These are phyloP conservation scores for Schizothecium vesticola DNA, from an alignment of 495 filamentous ascomycete genomes.

Conservation along the genomic window DNA sequence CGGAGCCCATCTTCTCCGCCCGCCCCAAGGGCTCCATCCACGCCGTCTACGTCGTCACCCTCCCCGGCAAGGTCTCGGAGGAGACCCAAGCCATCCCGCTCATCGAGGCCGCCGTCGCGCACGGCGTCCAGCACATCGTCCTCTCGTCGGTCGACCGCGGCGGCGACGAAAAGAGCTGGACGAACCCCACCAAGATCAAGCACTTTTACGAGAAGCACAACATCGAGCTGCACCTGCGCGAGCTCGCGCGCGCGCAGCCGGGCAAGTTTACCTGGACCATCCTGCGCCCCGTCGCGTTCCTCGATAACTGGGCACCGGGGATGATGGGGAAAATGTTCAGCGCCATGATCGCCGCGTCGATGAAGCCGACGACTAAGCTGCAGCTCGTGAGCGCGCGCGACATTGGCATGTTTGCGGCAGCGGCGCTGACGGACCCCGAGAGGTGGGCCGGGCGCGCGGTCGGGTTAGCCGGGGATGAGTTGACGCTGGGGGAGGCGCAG, in stretches of 20 bases:
- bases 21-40: slow-evolving; percentile 39
- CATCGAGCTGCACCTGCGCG: slow-evolving; percentile 56
- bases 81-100: slow-evolving; percentile 57
- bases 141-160: slow-evolving; percentile 65
- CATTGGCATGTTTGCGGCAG: slow-evolving; percentile 59
- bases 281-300: slow-evolving; percentile 57
- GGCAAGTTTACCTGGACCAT: slow-evolving; percentile 47
- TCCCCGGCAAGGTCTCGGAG: slow-evolving; percentile 40
- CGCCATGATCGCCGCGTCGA: slow-evolving; percentile 40
- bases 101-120: slow-evolving; percentile 51
- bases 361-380: slow-evolving; percentile 42
- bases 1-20: slow-evolving; percentile 47
- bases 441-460: slow-evolving; percentile 28
- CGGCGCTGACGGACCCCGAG: slow-evolving; percentile 44
- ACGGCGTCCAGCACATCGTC: slow-evolving; percentile 50
- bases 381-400: slow-evolving; percentile 56
- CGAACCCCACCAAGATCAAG: slow-evolving; percentile 53
- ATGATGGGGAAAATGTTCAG: slow-evolving; percentile 56
- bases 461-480: slow-evolving; percentile 27
- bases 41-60: slow-evolving; percentile 48
- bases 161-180: slow-evolving; percentile 47
- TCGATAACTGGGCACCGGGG: slow-evolving; percentile 53
- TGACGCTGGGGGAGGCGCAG: slow-evolving; percentile 33
- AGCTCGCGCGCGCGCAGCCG: slow-evolving; percentile 30
- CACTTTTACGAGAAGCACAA: slow-evolving; percentile 62